Evolutionary conservation across 345 rosid genomes (phyloP), one percentile per base, ranked within the genome.

Genomic region (Lagerstroemia speciosa): DNA sequence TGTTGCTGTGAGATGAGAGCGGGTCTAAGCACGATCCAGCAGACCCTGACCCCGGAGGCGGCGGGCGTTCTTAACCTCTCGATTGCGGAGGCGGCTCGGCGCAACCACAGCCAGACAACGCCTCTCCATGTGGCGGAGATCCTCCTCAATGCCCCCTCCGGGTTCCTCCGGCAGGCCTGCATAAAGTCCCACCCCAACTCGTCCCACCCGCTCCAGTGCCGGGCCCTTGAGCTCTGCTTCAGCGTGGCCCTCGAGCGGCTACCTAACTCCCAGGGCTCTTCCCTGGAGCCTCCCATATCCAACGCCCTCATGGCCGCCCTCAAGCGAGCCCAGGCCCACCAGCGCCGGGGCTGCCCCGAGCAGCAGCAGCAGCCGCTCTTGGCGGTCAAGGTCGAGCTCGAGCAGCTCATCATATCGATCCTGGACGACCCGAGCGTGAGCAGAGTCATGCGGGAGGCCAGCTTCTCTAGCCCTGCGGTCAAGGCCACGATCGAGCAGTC

Each of bases 351-450:
- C 19, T 94, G 99, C 71, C 99, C 99, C 2, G 99, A 94, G 69
- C 99, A 94, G 72, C 97, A 91, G 72, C 99, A 94, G 72, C 99
- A 91, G 74, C 99, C 99, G 3, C 79, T 94, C 55, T 69, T 94
- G 19, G 99, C 99, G 0, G 98, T 94, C 24, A 94, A 94, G 74
- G 97, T 94, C 1, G 98, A 94, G 93, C 91, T 94, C 7, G 98
- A 94, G 50, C 99, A 94, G 85, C 84, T 94, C 30, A 89, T 94
- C 38, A 92, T 94, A 69, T 94, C 99, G n/a, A 91, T 94, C 74
- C 90, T 94, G 14, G 99, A 94, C 78, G 99, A 94, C 82, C 99
- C 99, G 2, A 87, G 95, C 73, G 99, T 94, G 32, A 94, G 99
- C 68, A 75, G 97, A 60, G 98, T 94, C 71, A 94, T 94, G 99